These are phyloP conservation scores for Kickxella alabastrina DNA, from an alignment of 192 early-diverging fungal genomes.

Conservation along the genomic window DNA sequence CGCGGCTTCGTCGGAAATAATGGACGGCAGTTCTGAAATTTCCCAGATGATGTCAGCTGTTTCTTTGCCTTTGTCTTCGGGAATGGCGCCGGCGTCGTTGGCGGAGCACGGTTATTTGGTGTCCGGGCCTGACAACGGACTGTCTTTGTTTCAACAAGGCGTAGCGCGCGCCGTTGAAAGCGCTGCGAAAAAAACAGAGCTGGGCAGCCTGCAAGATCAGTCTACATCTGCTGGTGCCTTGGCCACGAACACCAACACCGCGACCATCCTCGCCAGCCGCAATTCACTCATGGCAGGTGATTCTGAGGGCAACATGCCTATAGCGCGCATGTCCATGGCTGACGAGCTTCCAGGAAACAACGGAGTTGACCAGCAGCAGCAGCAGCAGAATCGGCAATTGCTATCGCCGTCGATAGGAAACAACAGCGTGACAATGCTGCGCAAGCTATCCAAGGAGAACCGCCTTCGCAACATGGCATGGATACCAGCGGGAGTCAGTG, in stretches of 20 bases:
- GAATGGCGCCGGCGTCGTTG: no score
- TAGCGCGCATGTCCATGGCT: conserved; percentile 14
- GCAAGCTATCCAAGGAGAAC: conserved; percentile 42
- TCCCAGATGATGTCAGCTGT: no score
- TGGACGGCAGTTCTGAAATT: no score
- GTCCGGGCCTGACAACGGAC: no score
- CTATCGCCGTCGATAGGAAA: conserved; percentile 35
- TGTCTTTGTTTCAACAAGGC: conserved; percentile 5
- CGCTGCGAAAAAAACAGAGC: not conserved
- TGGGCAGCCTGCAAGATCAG: not conserved
- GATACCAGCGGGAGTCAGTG: conserved; percentile 6
- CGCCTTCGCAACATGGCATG: conserved; percentile 6
- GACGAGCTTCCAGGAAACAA: conserved; percentile 15
- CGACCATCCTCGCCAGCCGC: no score
- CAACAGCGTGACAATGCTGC: conserved; percentile 41
- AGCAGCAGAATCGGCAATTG: conserved; percentile 9
- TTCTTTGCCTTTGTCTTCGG: no score
- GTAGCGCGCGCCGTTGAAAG: conserved; percentile 6
- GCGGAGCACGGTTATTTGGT: no score
- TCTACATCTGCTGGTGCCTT: not conserved
- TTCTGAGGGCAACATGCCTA: not conserved
- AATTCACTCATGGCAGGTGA: no score
- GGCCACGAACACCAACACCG: not conserved
- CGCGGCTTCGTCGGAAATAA: no score
- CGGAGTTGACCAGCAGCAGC: conserved; percentile 2